A percentile compares a stretch with the other conserved stretches of the same genome.
These are phyloP conservation scores for Babesia gibsoni DNA, from an alignment of 169 alveolate species.

Conservation along the genomic window DNA sequence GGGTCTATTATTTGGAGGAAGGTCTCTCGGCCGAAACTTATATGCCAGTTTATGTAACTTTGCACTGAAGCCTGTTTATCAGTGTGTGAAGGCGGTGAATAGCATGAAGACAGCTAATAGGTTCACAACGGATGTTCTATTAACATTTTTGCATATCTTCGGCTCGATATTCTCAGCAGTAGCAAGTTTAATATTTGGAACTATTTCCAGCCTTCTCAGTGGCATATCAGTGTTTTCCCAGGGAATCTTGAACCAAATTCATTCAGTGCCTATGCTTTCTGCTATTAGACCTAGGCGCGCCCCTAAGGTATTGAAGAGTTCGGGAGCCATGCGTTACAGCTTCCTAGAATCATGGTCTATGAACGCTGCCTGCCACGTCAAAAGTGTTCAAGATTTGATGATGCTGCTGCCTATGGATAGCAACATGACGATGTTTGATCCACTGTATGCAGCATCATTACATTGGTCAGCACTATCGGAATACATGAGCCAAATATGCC, in stretches of 20 bases:
- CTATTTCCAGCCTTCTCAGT: constrained; percentile 58
- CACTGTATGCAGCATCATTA: constrained; percentile 41
- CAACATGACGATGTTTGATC: constrained; percentile 55
- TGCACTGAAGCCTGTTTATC: constrained; percentile 60
- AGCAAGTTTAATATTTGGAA: constrained; percentile 46
- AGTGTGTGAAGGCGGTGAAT: constrained; percentile 42
- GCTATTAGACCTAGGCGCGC: constrained; percentile 71
- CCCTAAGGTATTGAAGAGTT: constrained; percentile 51
- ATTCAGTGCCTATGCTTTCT: constrained; percentile 71
- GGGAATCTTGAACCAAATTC: constrained; percentile 75
- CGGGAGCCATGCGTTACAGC: constrained; percentile 71
- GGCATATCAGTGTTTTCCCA: constrained; percentile 65
- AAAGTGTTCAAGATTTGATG: constrained; percentile 59
- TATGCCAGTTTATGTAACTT: constrained; percentile 66
- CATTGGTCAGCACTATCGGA: constrained; percentile 57
- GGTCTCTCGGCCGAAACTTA: constrained; percentile 62
- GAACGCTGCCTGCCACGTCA: constrained; percentile 55
- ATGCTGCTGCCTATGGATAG: constrained; percentile 68
- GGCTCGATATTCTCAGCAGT: constrained; percentile 55
- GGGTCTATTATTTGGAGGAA: constrained; percentile 70
- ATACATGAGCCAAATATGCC: constrained; percentile 32
- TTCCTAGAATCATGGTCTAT: constrained; percentile 74
- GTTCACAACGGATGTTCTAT: constrained; percentile 30
- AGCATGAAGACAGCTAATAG: constrained; percentile 21
- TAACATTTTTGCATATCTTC: constrained; percentile 63